Percentiles rank a stretch among this genome's conserved stretches.
Conservation (phyloP, 768 basidiomycete genomes). For the Tulasnella calospora region DNA sequence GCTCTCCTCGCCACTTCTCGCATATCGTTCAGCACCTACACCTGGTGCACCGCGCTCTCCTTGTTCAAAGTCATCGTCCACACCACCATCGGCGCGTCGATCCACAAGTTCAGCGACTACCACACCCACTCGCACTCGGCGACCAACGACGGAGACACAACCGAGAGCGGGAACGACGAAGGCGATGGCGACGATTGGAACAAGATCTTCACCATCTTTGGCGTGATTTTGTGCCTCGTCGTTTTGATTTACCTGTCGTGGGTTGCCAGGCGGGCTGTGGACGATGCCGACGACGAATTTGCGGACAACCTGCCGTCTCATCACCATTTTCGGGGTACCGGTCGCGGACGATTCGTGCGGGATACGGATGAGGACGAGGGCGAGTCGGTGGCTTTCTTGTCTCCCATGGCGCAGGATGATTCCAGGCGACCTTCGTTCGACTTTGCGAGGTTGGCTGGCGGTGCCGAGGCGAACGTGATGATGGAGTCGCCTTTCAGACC, state of each 20-base stretch:
- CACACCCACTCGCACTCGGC: slow-evolving; percentile 36
- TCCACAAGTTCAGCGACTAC: slow-evolving; percentile 75
- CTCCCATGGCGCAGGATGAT: slow-evolving; percentile 33
- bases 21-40: slow-evolving; percentile 65
- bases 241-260: slow-evolving; percentile 76
- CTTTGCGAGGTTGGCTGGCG: slow-evolving; percentile 1
- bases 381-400: slow-evolving; percentile 46
- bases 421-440: slow-evolving; percentile 22
- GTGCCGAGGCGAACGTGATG: neutral
- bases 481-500: slow-evolving; percentile 2
- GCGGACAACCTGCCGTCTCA: neutral
- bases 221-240: slow-evolving; percentile 63
- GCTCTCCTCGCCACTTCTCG: slow-evolving; percentile 80
- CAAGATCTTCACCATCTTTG: slow-evolving; percentile 58
- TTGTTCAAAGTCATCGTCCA: slow-evolving; percentile 88
- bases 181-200: slow-evolving; percentile 43
- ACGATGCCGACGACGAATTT: slow-evolving; percentile 38
- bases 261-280: slow-evolving; percentile 65
- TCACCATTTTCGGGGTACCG: neutral
- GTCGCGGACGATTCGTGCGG: slow-evolving; percentile 15
- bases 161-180: slow-evolving; percentile 36
- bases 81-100: slow-evolving; percentile 79
- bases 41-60: slow-evolving; percentile 71
- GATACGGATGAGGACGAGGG: slow-evolving; percentile 43
- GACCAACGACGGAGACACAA: slow-evolving; percentile 17